A percentile compares a stretch with the other conserved stretches of the same genome.
phyloP scores from a whole-genome alignment of 2,329 filamentous ascomycete genomes.

The Ophiostoma montium region DNA sequence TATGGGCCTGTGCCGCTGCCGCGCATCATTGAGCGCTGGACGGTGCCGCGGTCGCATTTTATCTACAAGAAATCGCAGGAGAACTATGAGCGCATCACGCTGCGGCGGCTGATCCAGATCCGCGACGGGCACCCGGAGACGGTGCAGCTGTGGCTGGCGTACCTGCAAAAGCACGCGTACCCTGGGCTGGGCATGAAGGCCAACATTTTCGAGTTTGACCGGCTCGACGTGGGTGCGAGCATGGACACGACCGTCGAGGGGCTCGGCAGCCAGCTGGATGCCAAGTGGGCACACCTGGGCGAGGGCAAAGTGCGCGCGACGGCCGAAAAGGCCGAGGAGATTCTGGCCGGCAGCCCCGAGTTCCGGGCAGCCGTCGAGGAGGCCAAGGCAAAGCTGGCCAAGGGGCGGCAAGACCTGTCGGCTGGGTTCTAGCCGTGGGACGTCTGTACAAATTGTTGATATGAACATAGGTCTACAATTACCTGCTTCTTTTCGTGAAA shows the following conservation, averaged over 20 bases:
- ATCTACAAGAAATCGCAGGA: constrained; percentile 96
- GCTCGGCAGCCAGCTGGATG: constrained; percentile 28
- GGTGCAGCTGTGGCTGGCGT: constrained; percentile 85
- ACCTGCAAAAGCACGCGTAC: constrained; percentile 81
- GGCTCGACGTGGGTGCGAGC: constrained; percentile 38
- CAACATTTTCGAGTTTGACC: constrained; percentile 82
- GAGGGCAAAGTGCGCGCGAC: constrained; percentile 35
- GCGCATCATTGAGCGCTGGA: constrained; percentile 83
- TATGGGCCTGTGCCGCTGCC: constrained; percentile 78
- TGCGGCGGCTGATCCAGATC: constrained; percentile 79
- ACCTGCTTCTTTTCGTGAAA: too few species aligned
- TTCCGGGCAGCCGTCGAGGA: background rate
- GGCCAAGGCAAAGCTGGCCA: constrained; percentile 2
- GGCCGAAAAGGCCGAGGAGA: constrained; percentile 40
- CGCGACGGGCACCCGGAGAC: constrained; percentile 80
- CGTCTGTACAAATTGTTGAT: too few species aligned
- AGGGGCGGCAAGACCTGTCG: constrained; percentile 1
- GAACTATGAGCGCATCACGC: constrained; percentile 88
- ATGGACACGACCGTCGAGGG: constrained; percentile 36
- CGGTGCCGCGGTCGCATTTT: constrained; percentile 76
- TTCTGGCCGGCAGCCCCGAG: constrained; percentile 26
- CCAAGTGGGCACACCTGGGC: constrained; percentile 42
- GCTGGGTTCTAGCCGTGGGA: background rate
- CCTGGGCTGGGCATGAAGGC: constrained; percentile 99
- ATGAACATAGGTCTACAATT: too few species aligned